Conservation (phyloP, 2,329 filamentous ascomycete species). For the Penicillium sp. region DNA sequence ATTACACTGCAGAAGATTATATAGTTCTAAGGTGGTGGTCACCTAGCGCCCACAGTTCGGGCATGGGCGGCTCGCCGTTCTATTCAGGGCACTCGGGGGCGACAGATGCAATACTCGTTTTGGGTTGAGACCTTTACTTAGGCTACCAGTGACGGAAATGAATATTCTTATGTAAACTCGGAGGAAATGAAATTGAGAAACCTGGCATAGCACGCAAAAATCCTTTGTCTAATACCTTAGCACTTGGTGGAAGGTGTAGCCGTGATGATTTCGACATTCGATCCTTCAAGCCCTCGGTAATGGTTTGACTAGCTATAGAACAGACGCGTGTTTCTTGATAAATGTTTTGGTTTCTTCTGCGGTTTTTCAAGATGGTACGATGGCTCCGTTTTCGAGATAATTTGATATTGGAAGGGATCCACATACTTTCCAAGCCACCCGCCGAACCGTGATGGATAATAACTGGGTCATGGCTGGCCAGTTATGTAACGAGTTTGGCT, state of each 20-base stretch:
- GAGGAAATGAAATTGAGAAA: neutral
- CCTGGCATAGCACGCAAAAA: neutral
- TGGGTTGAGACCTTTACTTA: neutral
- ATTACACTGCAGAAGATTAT: too few species aligned
- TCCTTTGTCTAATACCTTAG: neutral
- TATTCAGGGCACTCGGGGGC: neutral
- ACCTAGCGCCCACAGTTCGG: neutral
- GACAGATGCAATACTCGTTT: neutral
- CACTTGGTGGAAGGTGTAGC: neutral
- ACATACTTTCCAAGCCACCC: too few species aligned
- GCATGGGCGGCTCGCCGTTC: neutral
- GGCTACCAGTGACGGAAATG: neutral
- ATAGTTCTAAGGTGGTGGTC: neutral
- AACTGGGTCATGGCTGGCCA: too few species aligned
- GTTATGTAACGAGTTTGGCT: too few species aligned
- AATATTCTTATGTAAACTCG: neutral
- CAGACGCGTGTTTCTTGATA: too few species aligned
- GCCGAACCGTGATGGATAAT: too few species aligned
- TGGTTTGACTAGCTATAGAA: too few species aligned
- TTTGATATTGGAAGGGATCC: too few species aligned
- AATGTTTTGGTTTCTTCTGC: too few species aligned
- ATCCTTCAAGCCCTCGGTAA: too few species aligned
- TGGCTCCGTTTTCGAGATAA: too few species aligned
- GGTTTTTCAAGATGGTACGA: too few species aligned
- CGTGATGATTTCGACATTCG: neutral